These are phyloP conservation scores for Penicillium sumatraense DNA, from an alignment of 2,329 filamentous ascomycete genomes.

Conservation along the genomic window DNA sequence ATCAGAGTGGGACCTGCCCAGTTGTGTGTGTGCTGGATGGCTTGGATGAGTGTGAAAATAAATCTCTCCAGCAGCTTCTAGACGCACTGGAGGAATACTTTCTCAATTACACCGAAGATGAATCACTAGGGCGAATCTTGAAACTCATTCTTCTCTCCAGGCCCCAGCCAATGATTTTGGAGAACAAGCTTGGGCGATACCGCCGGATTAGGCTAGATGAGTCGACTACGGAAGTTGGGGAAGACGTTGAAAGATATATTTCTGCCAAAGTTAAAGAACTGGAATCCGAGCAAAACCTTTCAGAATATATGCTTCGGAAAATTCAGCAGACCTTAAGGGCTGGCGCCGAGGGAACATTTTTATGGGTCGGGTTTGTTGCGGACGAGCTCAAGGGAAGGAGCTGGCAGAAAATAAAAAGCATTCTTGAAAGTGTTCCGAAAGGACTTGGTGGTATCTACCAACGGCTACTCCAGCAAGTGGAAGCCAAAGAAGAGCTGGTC, in stretches of 20 bases:
- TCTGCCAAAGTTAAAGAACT: slow-evolving; percentile 27
- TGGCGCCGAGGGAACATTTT: slow-evolving; percentile 32
- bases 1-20: slow-evolving; percentile 8
- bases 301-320: slow-evolving; percentile 1
- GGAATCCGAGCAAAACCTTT: slow-evolving; percentile 11
- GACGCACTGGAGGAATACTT: slow-evolving; percentile 19
- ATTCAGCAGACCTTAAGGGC: slow-evolving; percentile 23
- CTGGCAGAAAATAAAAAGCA: slow-evolving; percentile 17
- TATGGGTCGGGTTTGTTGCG: slow-evolving; percentile 30
- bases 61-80: slow-evolving; percentile 17
- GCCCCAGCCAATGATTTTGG: neutral
- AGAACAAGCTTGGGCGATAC: neutral
- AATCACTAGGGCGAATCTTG: neutral
- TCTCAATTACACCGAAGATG: neutral
- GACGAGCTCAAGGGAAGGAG: slow-evolving; percentile 14
- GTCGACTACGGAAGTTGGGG: slow-evolving; percentile 13
- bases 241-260: slow-evolving; percentile 28
- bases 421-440: slow-evolving; percentile 25
- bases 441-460: slow-evolving; percentile 25
- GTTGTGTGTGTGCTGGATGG: slow-evolving; percentile 27
- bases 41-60: slow-evolving; percentile 26
- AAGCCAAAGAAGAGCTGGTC: slow-evolving; percentile 24
- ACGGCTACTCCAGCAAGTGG: slow-evolving; percentile 23
- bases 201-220: neutral
- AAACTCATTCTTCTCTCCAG: neutral